These are phyloP conservation scores for Tripterygium wilfordii DNA, from an alignment of 177 flowering plant genomes.

Conservation along the genomic window DNA sequence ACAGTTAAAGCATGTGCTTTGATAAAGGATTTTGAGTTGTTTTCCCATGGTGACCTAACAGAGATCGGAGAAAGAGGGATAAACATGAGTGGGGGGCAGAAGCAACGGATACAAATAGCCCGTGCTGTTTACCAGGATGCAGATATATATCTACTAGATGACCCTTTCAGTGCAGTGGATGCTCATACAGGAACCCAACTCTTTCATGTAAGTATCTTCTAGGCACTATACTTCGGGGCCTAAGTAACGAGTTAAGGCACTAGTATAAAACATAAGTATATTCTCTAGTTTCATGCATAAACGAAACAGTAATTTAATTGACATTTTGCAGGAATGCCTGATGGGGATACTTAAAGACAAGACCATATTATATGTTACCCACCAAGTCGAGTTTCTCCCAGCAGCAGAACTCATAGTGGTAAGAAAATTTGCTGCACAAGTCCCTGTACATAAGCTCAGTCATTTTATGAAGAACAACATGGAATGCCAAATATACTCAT, in stretches of 20 bases:
- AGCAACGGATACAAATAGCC: constrained; percentile 96
- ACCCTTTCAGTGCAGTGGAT: constrained; percentile 98
- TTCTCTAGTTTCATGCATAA: background rate
- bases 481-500: too few relatives aligned
- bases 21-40: constrained; percentile 80
- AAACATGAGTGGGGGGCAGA: constrained; percentile 98
- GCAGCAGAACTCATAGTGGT: constrained; percentile 93
- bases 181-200: constrained; percentile 91
- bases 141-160: constrained; percentile 93
- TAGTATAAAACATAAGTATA: constrained; percentile 2
- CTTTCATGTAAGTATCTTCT: constrained; percentile 61
- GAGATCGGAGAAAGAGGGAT: constrained; percentile 97
- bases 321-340: constrained; percentile 79
- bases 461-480: background rate
- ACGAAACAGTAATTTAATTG: constrained; percentile 14
- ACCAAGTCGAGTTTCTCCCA: constrained; percentile 95
- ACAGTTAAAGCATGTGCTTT: constrained; percentile 83
- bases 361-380: constrained; percentile 92
- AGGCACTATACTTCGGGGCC: too few relatives aligned
- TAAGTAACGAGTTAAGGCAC: too few relatives aligned
- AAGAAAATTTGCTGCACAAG: constrained; percentile 10
- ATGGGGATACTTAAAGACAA: constrained; percentile 68
- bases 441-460: background rate
- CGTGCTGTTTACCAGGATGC: constrained; percentile 96
- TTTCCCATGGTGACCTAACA: constrained; percentile 93